Conservation (phyloP, 257 asterid genomes). For the Scutellaria galericulata region DNA sequence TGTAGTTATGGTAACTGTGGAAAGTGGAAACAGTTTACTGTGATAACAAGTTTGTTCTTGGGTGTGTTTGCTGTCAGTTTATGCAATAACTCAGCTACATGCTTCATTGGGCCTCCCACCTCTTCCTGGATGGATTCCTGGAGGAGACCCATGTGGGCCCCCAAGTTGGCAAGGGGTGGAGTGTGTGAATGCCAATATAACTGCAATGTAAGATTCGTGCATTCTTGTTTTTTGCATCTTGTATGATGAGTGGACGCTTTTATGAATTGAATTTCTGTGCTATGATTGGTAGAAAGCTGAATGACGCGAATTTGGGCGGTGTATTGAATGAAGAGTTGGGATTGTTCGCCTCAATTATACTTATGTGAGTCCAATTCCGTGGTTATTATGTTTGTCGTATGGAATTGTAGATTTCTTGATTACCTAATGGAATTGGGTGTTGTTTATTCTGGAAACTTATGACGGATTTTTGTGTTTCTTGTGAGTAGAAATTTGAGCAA, state of each 20-base stretch:
- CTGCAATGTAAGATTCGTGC: slow-evolving; percentile 62
- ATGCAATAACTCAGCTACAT: slow-evolving; percentile 76
- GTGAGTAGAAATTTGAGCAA: slow-evolving; percentile 69
- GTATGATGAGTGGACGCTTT: neutral
- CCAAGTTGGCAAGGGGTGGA: slow-evolving; percentile 84
- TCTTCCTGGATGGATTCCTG: slow-evolving; percentile 81
- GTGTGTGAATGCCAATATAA: slow-evolving; percentile 77
- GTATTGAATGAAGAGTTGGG: slow-evolving; percentile 62
- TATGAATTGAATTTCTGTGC: slow-evolving; percentile 14
- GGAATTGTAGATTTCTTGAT: neutral
- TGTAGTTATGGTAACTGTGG: neutral
- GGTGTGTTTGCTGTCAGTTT: slow-evolving; percentile 50
- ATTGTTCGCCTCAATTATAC: slow-evolving; percentile 65
- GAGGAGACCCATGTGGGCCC: slow-evolving; percentile 95
- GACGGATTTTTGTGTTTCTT: slow-evolving; percentile 27
- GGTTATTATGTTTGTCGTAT: slow-evolving; percentile 7
- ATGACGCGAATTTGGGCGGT: slow-evolving; percentile 69
- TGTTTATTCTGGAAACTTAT: slow-evolving; percentile 11
- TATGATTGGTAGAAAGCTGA: slow-evolving; percentile 53
- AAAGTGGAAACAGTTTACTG: neutral
- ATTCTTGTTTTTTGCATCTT: neutral
- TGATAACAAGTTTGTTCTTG: neutral
- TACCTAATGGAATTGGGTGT: neutral
- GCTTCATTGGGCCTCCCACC: slow-evolving; percentile 66
- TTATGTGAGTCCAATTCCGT: slow-evolving; percentile 56